phyloP scores from a whole-genome alignment of 139 green algal species.

The Marvania coccoides region DNA sequence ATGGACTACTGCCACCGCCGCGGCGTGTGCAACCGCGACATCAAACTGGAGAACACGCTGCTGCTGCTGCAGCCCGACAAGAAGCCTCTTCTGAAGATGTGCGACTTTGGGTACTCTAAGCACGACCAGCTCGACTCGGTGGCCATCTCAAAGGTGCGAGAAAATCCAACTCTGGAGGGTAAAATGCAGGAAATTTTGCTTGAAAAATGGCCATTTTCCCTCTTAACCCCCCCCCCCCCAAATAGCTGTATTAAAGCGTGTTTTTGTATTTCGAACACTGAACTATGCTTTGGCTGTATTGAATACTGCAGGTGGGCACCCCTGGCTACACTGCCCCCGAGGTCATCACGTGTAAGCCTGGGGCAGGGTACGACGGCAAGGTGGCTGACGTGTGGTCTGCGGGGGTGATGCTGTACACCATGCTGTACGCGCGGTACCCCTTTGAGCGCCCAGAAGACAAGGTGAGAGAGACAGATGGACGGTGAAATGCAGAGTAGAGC shows the following conservation, averaged over 20 bases:
- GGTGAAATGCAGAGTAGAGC: not conserved
- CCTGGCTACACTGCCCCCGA: slow-evolving; percentile 50
- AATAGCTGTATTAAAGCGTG: not conserved
- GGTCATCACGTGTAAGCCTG: slow-evolving; percentile 32
- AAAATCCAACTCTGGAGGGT: too few species aligned
- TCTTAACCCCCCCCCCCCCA: not conserved
- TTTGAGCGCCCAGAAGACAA: slow-evolving; percentile 47
- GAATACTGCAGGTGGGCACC: slow-evolving; percentile 35
- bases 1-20: slow-evolving; percentile 54
- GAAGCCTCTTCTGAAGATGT: slow-evolving; percentile 76
- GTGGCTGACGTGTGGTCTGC: slow-evolving; percentile 40
- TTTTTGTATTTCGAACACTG: not conserved
- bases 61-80: slow-evolving; percentile 31
- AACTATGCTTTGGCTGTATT: too few species aligned
- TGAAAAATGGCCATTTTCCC: too few species aligned
- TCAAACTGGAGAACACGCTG: slow-evolving; percentile 80
- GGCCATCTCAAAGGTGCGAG: slow-evolving; percentile 36
- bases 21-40: slow-evolving; percentile 67
- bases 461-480: not conserved
- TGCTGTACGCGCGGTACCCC: slow-evolving; percentile 64
- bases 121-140: slow-evolving; percentile 60
- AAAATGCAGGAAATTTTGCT: too few species aligned
- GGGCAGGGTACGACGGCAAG: slow-evolving; percentile 41
- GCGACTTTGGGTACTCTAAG: slow-evolving; percentile 87
- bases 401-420: slow-evolving; percentile 80